phyloP scores from a whole-genome alignment of 345 rosid species.

The Hibiscus mutabilis region DNA sequence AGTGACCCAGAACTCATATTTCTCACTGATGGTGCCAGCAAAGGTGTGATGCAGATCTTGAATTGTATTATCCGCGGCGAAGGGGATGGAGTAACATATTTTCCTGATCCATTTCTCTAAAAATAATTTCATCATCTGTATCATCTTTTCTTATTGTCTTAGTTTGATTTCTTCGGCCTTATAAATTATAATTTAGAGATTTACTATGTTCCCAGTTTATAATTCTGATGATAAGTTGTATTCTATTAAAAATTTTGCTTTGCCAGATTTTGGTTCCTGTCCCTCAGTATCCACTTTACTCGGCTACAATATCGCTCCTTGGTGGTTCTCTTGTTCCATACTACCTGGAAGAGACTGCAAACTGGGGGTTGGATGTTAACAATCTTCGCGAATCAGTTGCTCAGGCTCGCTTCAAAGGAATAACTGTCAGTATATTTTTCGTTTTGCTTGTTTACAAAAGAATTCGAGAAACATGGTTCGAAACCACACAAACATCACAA shows the following conservation, averaged over 20 bases:
- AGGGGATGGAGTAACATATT: conserved; percentile 75
- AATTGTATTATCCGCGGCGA: conserved; percentile 75
- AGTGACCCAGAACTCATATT: conserved; percentile 94
- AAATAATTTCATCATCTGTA: not conserved
- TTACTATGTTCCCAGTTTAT: conserved; percentile 7
- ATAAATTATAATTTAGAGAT: not conserved
- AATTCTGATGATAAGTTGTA: not conserved
- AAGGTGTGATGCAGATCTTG: conserved; percentile 94
- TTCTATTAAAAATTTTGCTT: conserved; percentile 2
- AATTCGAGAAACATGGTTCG: conserved; percentile 4
- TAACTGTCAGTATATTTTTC: conserved; percentile 52
- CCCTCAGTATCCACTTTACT: conserved; percentile 97
- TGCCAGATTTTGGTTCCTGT: conserved; percentile 88
- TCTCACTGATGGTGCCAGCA: conserved; percentile 98
- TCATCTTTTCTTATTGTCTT: not conserved
- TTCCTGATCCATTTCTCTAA: conserved; percentile 5
- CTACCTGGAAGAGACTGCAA: conserved; percentile 86
- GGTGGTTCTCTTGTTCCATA: conserved; percentile 98
- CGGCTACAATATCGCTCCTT: conserved; percentile 75
- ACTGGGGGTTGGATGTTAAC: conserved; percentile 90
- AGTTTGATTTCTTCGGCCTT: not conserved
- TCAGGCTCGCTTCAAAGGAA: conserved; percentile 74
- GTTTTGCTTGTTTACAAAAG: conserved; percentile 11
- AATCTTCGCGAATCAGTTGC: conserved; percentile 75
- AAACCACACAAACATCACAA: not conserved